Evolutionary conservation across 345 rosid species (phyloP), one percentile per base, ranked within the genome.

Genomic region (Triadica sebifera): DNA sequence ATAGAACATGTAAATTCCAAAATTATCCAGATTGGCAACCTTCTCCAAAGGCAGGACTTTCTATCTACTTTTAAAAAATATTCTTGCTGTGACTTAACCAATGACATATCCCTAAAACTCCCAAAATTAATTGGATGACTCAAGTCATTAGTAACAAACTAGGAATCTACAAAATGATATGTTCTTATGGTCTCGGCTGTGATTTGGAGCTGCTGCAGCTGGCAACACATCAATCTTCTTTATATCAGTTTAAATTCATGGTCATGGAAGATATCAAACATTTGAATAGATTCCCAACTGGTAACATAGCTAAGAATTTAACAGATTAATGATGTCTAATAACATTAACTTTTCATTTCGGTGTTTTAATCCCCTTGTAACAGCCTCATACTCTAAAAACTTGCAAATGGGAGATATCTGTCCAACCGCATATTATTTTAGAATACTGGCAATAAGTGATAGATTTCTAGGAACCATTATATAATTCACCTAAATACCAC

Each of bases 71-170:
- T 37, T 34, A 17, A 8, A n/a, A 49, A 19, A 25, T 37, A 49
- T 49, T 51, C 39, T 4, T 17, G 2, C 34, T 29, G 34, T 2
- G 37, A 24, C 37, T 37, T 39, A 55, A 24, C 24, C 10, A 43
- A 43, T 41, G 7, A 15, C 13, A 25, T 22, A 70, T 57, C 38
- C 52, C 15, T 55, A 47, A 29, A 41, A 29, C 43, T 38, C 37
- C 15, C 24, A 70, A 20, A 17, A 37, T 47, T 65, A 7, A 49
- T 58, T 12, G 56, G 63, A n/a, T 34, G 43, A 39, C n/a, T 17
- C 56, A 71, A 71, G 24, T 58, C 25, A 60, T 60, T 49, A 22
- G 17, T n/a, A 20, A 25, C 19, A 71, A 34, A 70, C 12, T 70
- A 1, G 50, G 6, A 24, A 67, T 10, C n/a, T 38, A 55, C 29